These are phyloP conservation scores for Elsinoe ampelina DNA, from an alignment of 2,329 filamentous ascomycete genomes.

Conservation along the genomic window DNA sequence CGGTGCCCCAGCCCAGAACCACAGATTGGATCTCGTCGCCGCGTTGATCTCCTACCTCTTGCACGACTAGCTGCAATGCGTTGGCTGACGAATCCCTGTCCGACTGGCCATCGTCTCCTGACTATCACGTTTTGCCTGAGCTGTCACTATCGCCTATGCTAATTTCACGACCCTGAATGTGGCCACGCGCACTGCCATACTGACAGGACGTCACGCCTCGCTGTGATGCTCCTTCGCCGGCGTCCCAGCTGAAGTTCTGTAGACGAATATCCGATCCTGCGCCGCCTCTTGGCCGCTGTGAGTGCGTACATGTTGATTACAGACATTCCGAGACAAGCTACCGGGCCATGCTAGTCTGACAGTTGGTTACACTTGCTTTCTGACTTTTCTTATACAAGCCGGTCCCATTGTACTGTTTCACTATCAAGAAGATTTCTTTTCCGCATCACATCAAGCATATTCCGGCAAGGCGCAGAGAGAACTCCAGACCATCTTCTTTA, in stretches of 20 bases:
- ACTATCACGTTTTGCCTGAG: background rate
- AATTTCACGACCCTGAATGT: background rate
- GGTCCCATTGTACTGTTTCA: background rate
- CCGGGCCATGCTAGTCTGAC: background rate
- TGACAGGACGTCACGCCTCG: background rate
- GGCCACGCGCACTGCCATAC: slow-evolving; percentile 9
- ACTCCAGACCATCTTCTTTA: background rate
- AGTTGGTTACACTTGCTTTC: background rate
- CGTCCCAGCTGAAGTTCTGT: slow-evolving; percentile 3
- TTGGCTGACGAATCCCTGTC: slow-evolving; percentile 7
- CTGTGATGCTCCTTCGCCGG: background rate
- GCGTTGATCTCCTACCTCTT: background rate
- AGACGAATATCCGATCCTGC: slow-evolving; percentile 7
- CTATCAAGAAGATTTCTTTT: background rate
- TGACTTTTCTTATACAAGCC: background rate
- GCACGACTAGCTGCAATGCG: background rate
- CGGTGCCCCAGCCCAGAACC: background rate
- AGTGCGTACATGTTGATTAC: slow-evolving; percentile 1
- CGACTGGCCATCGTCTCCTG: background rate
- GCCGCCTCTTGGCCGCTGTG: slow-evolving; percentile 11
- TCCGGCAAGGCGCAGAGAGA: background rate
- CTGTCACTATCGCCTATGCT: background rate
- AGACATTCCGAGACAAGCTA: slow-evolving; percentile 1
- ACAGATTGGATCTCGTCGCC: background rate
- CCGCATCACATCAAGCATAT: background rate